Base-by-base conservation (phyloP, 2,329 filamentous ascomycete species). In the Aspergillus bombycis region DNA sequence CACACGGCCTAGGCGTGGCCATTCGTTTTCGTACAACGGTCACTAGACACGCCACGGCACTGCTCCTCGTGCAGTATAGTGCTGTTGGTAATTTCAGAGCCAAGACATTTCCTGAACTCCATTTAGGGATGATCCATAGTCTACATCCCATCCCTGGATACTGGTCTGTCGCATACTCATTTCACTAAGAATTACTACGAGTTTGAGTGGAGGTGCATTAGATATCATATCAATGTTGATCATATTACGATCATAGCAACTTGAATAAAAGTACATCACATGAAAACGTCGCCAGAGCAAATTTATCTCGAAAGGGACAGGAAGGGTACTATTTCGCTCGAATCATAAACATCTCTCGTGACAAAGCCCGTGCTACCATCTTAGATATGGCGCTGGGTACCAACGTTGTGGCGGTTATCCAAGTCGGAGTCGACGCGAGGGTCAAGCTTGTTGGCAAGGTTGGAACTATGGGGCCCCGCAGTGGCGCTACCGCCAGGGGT, bases 401-500 rank as follows among this genome's bases (percentile, higher is more conserved):
- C 50, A 9, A 59, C 4, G 9, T 41, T 54, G 12, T 19, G 36
- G 11, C 65, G 34, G 61, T 67, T 61, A 34, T 67, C 66, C 32
- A 67, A 34, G 68, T 86, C 83, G 48, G 80, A 83, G 71, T 87
- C 84, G 52, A 87, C 76, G 30, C 84, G 79, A 23, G 85, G 85
- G 68, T 88, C 85, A 4, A 75, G 72, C 48, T 83, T 82, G 74
- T 88, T 88, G n/a, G 77, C 77, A 4, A 78, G 1, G 60, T 81
- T 79, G 12, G 77, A 80, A 64, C 65, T 67, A 71, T 86, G 82
- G 19, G 81, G 80, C 10, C 83, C 83, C 19, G 62, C 68, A 16
- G 62, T 64, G 65, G 63, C 57, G 12, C 60, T 28, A 32, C 68
- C 63, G 57, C 65, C 66, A 45, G 66, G 57, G 62, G 66, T 65